phyloP scores from a whole-genome alignment of 257 asterid genomes.

The Schizonepeta tenuifolia region DNA sequence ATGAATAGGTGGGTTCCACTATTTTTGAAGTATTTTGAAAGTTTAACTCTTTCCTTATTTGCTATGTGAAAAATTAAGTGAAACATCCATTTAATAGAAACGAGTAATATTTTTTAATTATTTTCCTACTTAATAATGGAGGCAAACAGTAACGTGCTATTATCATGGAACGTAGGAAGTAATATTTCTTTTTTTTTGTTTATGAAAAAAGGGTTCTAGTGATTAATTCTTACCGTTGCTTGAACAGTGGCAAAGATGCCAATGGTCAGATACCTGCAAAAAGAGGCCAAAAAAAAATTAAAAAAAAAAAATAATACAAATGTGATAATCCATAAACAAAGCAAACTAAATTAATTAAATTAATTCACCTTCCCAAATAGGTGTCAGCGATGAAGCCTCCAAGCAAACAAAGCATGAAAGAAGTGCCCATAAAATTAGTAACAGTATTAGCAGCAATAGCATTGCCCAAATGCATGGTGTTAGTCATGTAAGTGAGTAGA shows the following conservation, averaged over 20 bases:
- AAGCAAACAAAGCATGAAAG: slow-evolving; percentile 78
- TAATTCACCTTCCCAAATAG: slow-evolving; percentile 67
- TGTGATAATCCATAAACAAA: not conserved
- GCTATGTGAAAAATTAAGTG: no score
- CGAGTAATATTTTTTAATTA: no score
- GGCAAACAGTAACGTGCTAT: no score
- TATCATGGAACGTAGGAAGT: no score
- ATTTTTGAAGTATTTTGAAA: no score
- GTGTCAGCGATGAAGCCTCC: slow-evolving; percentile 94
- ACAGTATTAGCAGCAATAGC: slow-evolving; percentile 75
- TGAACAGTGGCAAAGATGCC: slow-evolving; percentile 75
- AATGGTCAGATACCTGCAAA: slow-evolving; percentile 71
- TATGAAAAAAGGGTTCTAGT: no score
- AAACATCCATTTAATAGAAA: no score
- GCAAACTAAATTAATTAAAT: not conserved
- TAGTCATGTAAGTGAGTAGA: slow-evolving; percentile 75
- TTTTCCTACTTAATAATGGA: no score
- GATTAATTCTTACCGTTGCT: slow-evolving; percentile 55
- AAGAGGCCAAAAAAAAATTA: not conserved
- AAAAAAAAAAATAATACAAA: not conserved
- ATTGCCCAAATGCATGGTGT: slow-evolving; percentile 90
- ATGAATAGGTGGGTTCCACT: no score
- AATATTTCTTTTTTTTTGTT: no score
- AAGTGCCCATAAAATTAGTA: slow-evolving; percentile 87
- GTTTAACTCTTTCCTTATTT: no score